Evolutionary conservation across 2,329 filamentous ascomycete species (phyloP).

Genomic region (Triangularia verruculosa): DNA sequence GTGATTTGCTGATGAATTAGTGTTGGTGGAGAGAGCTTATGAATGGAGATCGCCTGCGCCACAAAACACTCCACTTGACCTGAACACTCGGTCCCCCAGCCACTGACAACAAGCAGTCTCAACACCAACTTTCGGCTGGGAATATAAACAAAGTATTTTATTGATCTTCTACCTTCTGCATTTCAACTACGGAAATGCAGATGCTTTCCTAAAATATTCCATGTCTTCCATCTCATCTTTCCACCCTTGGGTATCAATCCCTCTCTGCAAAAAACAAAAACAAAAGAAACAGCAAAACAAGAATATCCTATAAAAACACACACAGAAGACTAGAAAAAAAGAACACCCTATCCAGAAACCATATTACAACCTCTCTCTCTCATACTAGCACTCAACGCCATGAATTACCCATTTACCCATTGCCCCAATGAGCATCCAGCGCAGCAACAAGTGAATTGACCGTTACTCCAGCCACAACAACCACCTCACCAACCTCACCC

Average conservation of each 20-base stretch:
- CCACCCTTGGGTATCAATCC: neutral
- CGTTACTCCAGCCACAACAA: constrained; percentile 70
- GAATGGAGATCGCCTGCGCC: neutral
- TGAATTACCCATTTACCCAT: neutral
- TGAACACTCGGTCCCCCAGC: too few relatives aligned
- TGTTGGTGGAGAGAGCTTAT: neutral
- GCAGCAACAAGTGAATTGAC: neutral
- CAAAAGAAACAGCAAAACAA: too few relatives aligned
- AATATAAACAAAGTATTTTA: neutral
- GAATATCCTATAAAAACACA: neutral
- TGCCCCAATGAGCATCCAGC: neutral
- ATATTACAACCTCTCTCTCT: neutral
- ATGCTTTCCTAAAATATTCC: neutral
- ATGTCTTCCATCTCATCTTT: neutral
- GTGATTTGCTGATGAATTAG: neutral
- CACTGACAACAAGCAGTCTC: neutral
- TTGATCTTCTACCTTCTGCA: neutral
- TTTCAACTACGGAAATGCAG: neutral
- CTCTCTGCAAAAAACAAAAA: neutral
- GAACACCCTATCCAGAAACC: neutral
- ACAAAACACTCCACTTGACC: neutral
- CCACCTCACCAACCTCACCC: constrained; percentile 67
- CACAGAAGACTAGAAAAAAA: neutral
- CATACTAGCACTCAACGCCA: neutral
- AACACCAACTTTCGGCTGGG: neutral